Evolutionary conservation across 345 rosid species (phyloP), one percentile per base, ranked within the genome.

Genomic region (Salix viminalis): DNA sequence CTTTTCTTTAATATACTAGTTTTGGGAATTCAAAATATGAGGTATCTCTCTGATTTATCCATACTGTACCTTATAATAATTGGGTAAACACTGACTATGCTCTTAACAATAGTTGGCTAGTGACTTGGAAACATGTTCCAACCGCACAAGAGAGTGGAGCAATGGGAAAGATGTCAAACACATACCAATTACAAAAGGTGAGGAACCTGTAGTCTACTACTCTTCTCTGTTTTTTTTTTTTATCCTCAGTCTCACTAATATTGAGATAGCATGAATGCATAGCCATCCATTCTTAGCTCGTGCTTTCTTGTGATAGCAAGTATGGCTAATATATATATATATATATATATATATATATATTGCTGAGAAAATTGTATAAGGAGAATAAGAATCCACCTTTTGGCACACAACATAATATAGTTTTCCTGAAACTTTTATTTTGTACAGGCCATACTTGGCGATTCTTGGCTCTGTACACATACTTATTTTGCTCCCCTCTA

Each of bases 61-160:
- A 18, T 74, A 67, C 19, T 9, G 69, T 70, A 36, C 39, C 66
- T 65, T 61, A 23, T 76, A 30, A 56, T 44, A 54, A 37, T 75
- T 72, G 48, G 62, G 76, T 46, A 68, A 48, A 56, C 37, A 75
- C 80, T 82, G 77, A 73, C 75, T 64, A 76, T 73, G 34, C 82
- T 79, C 74, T 83, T 81, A 75, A 70, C 75, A 28, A 80, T 83
- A 94, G 98, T 81, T 94, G 87, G 70, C 86, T 79, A 79, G 78
- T 75, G 88, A 83, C 75, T 77, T 94, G 87, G 94, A 88, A 83
- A 84, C 89, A 76, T 75, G 83, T 81, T 90, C 97, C 11, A 71
- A 79, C 71, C 71, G 75, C 67, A 74, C 81, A 83, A 85, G 81
- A 75, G 90, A 82, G 79, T 81, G 87, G 67, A 85, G 84, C 81